These are phyloP conservation scores for Gnomoniopsis smithogilvyi DNA, from an alignment of 2,329 filamentous ascomycete genomes.

Conservation along the genomic window DNA sequence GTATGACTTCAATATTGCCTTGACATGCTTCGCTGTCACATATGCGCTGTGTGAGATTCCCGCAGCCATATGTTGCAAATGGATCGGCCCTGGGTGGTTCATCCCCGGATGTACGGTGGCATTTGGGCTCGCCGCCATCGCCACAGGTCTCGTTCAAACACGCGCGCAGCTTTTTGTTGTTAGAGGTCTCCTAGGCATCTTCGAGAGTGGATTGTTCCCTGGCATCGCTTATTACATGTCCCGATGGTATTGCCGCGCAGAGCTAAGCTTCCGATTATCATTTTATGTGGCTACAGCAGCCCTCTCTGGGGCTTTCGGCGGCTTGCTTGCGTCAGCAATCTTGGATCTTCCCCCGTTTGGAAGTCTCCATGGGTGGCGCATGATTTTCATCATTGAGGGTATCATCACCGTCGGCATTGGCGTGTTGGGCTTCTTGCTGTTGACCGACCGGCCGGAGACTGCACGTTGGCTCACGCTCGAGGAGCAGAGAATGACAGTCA, in stretches of 20 bases:
- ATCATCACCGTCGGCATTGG: conserved; percentile 53
- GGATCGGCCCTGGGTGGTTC: conserved; percentile 61
- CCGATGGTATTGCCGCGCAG: conserved; percentile 59
- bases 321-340: conserved; percentile 59
- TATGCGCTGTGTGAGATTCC: conserved; percentile 65
- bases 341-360: conserved; percentile 57
- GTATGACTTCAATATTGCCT: conserved; percentile 59
- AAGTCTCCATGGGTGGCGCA: conserved; percentile 56
- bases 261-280: conserved; percentile 58
- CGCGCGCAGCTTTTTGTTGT: conserved; percentile 45
- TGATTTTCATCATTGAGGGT: conserved; percentile 72
- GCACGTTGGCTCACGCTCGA: conserved; percentile 62
- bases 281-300: conserved; percentile 64
- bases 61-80: conserved; percentile 58
- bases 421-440: conserved; percentile 55
- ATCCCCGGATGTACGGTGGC: conserved; percentile 52
- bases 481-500: conserved; percentile 61
- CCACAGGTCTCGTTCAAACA: conserved; percentile 55
- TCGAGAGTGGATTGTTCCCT: conserved; percentile 63
- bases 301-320: conserved; percentile 63
- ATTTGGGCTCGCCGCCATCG: conserved; percentile 55
- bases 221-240: conserved; percentile 63
- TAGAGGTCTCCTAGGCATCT: conserved; percentile 55
- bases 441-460: conserved; percentile 64
- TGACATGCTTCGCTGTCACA: conserved; percentile 59